phyloP scores from a whole-genome alignment of 495 filamentous ascomycete genomes.

The Xylaria nigripes region DNA sequence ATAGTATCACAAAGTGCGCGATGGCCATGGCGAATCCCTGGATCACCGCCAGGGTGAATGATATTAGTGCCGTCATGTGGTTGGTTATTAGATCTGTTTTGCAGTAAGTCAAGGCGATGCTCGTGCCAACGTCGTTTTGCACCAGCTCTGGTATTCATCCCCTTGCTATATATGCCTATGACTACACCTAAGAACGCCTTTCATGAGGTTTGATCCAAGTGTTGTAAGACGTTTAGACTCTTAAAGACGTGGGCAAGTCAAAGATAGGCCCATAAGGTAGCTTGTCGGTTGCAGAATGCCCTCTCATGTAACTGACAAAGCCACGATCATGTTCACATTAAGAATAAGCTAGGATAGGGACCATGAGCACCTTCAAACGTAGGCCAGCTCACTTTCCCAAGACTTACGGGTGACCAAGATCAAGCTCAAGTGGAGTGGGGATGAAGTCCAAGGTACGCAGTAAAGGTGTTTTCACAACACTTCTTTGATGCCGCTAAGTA shows the following conservation, averaged over 20 bases:
- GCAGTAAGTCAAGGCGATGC: neutral
- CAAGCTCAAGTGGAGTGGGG: no score
- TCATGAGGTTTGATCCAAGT: neutral
- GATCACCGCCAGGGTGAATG: neutral
- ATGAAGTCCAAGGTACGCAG: no score
- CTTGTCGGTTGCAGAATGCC: no score
- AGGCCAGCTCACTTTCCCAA: no score
- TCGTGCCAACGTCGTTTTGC: neutral
- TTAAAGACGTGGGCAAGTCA: neutral
- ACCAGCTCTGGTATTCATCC: neutral
- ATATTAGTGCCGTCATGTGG: neutral
- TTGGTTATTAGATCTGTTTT: neutral
- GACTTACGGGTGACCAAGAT: no score
- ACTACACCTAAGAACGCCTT: neutral
- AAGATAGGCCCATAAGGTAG: neutral
- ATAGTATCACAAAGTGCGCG: neutral
- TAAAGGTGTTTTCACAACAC: no score
- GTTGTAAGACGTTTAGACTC: slow-evolving; percentile 1
- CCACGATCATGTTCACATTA: no score
- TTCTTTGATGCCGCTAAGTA: no score
- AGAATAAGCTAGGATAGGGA: no score
- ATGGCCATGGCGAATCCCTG: neutral
- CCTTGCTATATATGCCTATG: neutral
- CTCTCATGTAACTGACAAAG: no score
- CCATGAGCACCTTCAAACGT: no score